These are phyloP conservation scores for Wickerhamiella brachini DNA, from an alignment of 805 yeast genomes.

Conservation along the genomic window DNA sequence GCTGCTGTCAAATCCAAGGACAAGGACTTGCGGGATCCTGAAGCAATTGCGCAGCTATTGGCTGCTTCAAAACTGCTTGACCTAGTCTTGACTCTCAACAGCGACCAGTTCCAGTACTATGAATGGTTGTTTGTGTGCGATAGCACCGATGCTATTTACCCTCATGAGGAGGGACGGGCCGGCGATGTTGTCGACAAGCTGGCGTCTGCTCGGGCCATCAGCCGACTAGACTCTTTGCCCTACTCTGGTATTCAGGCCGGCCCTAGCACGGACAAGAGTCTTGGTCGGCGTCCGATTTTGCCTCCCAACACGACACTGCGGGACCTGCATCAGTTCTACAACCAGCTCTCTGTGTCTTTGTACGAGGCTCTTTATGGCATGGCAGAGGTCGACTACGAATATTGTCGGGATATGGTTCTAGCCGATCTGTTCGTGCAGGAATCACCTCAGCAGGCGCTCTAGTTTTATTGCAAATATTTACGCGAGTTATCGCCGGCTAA, in stretches of 20 bases:
- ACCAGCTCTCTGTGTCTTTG: constrained; percentile 45
- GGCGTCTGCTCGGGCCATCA: constrained; percentile 21
- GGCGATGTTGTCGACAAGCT: constrained; percentile 37
- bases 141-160: constrained; percentile 42
- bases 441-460: too few relatives aligned
- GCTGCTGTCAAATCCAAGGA: constrained; percentile 2
- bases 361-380: constrained; percentile 55
- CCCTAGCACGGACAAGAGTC: neutral
- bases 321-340: constrained; percentile 50
- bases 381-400: constrained; percentile 28
- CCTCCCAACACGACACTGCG: constrained; percentile 9
- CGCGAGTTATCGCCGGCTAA: constrained; percentile 19
- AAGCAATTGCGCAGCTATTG: constrained; percentile 7
- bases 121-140: constrained; percentile 83
- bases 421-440: constrained; percentile 35
- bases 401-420: constrained; percentile 43
- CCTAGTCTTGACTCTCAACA: constrained; percentile 47
- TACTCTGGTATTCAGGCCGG: neutral
- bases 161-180: constrained; percentile 20
- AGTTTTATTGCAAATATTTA: too few relatives aligned
- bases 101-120: constrained; percentile 61
- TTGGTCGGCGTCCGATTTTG: constrained; percentile 21
- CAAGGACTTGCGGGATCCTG: constrained; percentile 7
- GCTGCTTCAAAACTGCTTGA: constrained; percentile 67
- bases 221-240: constrained; percentile 20